Base-by-base conservation (phyloP, 768 basidiomycete genomes). In the Psilocybe sp. region DNA sequence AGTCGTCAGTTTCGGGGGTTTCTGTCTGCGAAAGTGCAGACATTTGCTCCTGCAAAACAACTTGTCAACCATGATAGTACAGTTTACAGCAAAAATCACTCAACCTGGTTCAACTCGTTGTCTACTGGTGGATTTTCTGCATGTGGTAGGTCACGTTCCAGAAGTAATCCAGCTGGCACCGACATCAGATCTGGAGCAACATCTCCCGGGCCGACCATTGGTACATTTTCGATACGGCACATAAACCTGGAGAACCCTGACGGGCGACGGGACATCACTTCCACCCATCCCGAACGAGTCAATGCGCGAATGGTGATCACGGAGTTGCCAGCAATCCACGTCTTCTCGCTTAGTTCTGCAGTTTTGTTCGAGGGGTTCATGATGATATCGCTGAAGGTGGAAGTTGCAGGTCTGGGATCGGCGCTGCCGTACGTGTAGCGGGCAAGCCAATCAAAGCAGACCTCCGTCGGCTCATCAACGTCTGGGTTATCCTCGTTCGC, bases 381-480 rank as follows among this genome's bases (percentile, higher is more conserved):
- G 44, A 96, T 76, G 46, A 94, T 81, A 33, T 94, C 88, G 53
- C 78, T 81, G 47, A 98, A 77, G 44, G 86, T 75, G 1, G 91
- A 92, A 31, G 76, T 78, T 1, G 92, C 82, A 2, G 96, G 92
- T 13, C 89, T 82, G 1, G 96, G 95, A 62, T 97, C 94, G 13
- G 93, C 92, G 60, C 88, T 93, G 12, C 87, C 92, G 60, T 95
- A 98, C 0, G 96, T 88, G 64, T 97, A 97, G 14, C 97, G 79
- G 9, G 92, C 88, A 14, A 99, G 77, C 93, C 95, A 98, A 65
- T 99, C 97, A 62, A 98, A 95, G 68, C 92, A 96, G 33, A 98
- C 96, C 63, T 98, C 92, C 0, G 94, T 91, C 20, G 87, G 85
- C 52, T 90, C 92, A 64, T 98, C 97, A 5, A 95, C 73, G 36